Evolutionary conservation across 495 filamentous ascomycete species (phyloP).

Genomic region (Trichocladium antarcticum): DNA sequence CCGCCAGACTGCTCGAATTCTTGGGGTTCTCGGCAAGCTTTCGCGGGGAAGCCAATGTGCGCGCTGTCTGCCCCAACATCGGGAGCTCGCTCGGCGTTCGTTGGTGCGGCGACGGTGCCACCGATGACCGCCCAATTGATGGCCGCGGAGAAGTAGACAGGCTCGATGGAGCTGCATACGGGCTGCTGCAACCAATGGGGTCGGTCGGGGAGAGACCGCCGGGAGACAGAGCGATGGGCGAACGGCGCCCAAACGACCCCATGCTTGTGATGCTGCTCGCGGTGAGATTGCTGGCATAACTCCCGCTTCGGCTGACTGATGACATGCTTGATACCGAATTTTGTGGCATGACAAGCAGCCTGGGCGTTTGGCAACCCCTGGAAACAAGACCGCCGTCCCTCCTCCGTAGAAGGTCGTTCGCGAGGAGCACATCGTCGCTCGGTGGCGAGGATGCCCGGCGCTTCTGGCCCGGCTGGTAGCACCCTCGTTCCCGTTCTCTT

Average conservation of each 20-base stretch:
- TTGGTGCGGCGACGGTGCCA: slow-evolving; percentile 32
- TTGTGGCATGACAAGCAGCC: slow-evolving; percentile 47
- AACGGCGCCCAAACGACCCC: slow-evolving; percentile 59
- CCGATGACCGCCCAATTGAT: slow-evolving; percentile 32
- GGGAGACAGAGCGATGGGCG: slow-evolving; percentile 63
- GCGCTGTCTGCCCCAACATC: slow-evolving; percentile 14
- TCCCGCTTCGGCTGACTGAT: slow-evolving; percentile 60
- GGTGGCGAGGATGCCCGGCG: slow-evolving; percentile 73
- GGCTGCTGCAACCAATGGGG: slow-evolving; percentile 41
- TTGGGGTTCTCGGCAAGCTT: slow-evolving; percentile 39
- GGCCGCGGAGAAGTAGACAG: slow-evolving; percentile 51
- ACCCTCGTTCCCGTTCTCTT: slow-evolving; percentile 22
- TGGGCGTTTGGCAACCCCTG: slow-evolving; percentile 46
- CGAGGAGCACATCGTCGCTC: slow-evolving; percentile 53
- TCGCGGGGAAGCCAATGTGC: slow-evolving; percentile 36
- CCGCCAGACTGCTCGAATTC: slow-evolving; percentile 23
- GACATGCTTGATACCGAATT: slow-evolving; percentile 65
- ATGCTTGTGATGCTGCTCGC: slow-evolving; percentile 67
- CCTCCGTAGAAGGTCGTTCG: slow-evolving; percentile 56
- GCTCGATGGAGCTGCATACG: slow-evolving; percentile 45
- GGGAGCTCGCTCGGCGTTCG: slow-evolving; percentile 34
- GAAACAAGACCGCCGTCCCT: slow-evolving; percentile 44
- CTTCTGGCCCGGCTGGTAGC: slow-evolving; percentile 51
- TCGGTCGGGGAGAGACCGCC: slow-evolving; percentile 42
- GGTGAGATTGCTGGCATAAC: slow-evolving; percentile 57